Conservation (phyloP, 2,329 filamentous ascomycete species). For the Colletotrichum lupini region DNA sequence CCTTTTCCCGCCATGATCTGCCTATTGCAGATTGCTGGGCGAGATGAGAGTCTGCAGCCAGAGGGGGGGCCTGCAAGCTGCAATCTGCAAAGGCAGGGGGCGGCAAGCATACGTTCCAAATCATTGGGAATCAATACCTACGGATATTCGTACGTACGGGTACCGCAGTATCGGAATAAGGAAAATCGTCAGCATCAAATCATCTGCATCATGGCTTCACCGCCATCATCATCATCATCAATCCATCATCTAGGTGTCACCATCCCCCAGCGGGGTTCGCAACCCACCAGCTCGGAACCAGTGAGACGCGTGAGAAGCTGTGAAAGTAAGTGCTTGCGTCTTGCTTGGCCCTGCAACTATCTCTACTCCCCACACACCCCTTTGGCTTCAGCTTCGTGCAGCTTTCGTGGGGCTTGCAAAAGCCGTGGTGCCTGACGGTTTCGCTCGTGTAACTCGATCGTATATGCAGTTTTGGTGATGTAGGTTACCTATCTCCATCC, state of each 20-base stretch:
- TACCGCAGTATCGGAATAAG: background rate
- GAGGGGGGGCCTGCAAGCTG: background rate
- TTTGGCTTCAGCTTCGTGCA: background rate
- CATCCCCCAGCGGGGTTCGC: background rate
- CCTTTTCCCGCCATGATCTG: slow-evolving; percentile 10
- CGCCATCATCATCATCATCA: background rate
- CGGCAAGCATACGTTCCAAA: background rate
- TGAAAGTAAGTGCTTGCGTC: background rate
- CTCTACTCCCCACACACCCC: background rate
- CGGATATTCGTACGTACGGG: too few species aligned
- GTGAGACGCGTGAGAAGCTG: background rate
- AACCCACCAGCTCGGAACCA: background rate
- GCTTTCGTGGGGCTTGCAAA: background rate
- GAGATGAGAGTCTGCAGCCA: slow-evolving; percentile 5
- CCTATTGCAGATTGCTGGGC: slow-evolving; percentile 7
- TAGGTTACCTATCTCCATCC: background rate
- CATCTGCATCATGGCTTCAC: background rate
- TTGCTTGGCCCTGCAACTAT: background rate
- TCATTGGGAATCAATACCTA: background rate
- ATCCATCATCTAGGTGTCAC: background rate
- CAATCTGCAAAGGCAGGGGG: background rate
- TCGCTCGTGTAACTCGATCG: background rate
- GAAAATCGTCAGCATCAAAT: background rate
- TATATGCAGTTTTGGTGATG: background rate
- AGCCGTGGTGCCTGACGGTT: background rate